Base-by-base conservation (phyloP, 768 basidiomycete species). In the Suillus decipiens region DNA sequence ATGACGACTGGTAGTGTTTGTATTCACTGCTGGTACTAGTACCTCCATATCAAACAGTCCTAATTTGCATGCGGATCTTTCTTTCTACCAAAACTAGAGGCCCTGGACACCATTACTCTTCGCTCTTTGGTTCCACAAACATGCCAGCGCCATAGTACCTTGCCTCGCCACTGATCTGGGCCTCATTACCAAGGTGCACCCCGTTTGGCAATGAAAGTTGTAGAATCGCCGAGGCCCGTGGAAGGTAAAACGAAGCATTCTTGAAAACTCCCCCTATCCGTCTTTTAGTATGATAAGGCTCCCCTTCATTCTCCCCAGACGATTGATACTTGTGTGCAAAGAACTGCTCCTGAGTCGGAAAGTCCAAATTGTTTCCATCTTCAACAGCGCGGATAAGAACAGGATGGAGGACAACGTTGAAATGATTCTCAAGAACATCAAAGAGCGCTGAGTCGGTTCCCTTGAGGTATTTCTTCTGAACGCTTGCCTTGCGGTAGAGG, bases 121-220 rank as follows among this genome's bases (percentile, higher is more conserved):
- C 10, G 19, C 17, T 19, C 17, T 51, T 53, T 2, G 50, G 31
- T 31, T 33, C 31, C 17, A 53, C 50, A 19, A 53, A 53, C 50
- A 53, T 53, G 31, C 48, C 48, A 15, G 31, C 51, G 10, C 51
- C 51, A 33, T n/a, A 33, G n/a, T 53, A 53, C 51, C 51, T 53
- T 11, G 31, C 51, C 33, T 50, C 48, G 8, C 48, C 48, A 28
- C 9, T 31, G 15, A 50, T 17, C 15, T 31, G 1, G 17, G 48
- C 48, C 5, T 53, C 33, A 12, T 53, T 53, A 33, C 51, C 51
- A 19, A n/a, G 5, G 5, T 53, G 19, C 2, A 19, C 31, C 19
- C 51, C 31, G 5, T 33, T 19, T n/a, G 31, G 51, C 17, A 53
- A 33, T 10, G 51, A 53, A 34, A 53, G 31, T 11, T 33, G 51